phyloP scores from a whole-genome alignment of 1,284 basidiomycete species.

The Pyrrhoderma lamaoense region DNA sequence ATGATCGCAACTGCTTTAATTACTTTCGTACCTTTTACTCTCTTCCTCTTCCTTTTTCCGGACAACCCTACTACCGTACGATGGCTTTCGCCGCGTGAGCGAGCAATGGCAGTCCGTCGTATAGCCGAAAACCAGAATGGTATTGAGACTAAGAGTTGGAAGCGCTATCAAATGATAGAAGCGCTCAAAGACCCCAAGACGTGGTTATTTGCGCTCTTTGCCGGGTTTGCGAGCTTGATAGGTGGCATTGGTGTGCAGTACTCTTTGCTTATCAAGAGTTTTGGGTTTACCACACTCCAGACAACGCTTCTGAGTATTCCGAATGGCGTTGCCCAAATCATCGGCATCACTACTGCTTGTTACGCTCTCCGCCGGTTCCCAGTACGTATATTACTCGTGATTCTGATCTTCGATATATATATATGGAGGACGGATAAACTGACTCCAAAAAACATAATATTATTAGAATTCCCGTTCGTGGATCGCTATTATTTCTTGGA shows the following conservation, averaged over 20 bases:
- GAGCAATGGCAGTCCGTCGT: slow-evolving; percentile 26
- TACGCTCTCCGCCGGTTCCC: slow-evolving; percentile 21
- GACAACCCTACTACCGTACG: slow-evolving; percentile 24
- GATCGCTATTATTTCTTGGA: slow-evolving; percentile 23
- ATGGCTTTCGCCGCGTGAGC: slow-evolving; percentile 26
- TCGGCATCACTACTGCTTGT: slow-evolving; percentile 20
- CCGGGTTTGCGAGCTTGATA: slow-evolving; percentile 20
- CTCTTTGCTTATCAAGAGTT: slow-evolving; percentile 26
- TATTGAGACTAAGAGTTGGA: slow-evolving; percentile 25
- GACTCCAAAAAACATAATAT: no score
- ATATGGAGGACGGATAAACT: no score
- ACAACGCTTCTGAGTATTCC: slow-evolving; percentile 30
- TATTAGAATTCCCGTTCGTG: slow-evolving; percentile 22
- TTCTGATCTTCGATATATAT: not conserved
- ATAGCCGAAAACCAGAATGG: slow-evolving; percentile 22
- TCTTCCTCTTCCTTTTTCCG: slow-evolving; percentile 24
- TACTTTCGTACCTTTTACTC: slow-evolving; percentile 22
- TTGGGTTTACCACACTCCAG: slow-evolving; percentile 27
- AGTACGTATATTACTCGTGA: slow-evolving; percentile 11
- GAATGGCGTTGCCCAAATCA: slow-evolving; percentile 23
- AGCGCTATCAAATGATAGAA: slow-evolving; percentile 24
- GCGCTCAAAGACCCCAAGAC: slow-evolving; percentile 25
- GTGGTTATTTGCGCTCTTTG: slow-evolving; percentile 24
- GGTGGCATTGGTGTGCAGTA: slow-evolving; percentile 25
- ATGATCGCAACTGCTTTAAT: slow-evolving; percentile 27